A percentile compares a stretch with the other conserved stretches of the same genome.
Conservation (phyloP, 129 eudicot species). For the Ambrosia artemisiifolia region DNA sequence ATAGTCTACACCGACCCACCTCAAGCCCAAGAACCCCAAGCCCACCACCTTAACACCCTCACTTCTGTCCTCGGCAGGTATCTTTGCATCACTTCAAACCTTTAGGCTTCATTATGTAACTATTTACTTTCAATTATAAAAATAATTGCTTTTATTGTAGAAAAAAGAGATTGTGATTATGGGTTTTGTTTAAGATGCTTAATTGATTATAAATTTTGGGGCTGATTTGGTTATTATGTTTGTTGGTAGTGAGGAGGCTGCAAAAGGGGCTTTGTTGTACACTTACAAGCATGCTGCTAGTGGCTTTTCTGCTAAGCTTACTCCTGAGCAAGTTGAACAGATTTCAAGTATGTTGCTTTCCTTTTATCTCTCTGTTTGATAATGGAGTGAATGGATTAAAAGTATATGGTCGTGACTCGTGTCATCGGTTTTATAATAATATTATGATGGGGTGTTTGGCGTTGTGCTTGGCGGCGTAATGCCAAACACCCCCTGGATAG, state of each 20-base stretch:
- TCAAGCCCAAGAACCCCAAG: conserved; percentile 50
- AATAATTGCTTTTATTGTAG: not conserved
- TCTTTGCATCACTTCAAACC: not conserved
- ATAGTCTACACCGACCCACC: conserved; percentile 74
- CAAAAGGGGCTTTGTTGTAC: conserved; percentile 72
- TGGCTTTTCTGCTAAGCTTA: conserved; percentile 90
- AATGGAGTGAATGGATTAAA: not conserved
- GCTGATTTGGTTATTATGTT: not conserved
- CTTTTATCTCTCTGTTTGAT: conserved; percentile 1
- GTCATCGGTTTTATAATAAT: not conserved
- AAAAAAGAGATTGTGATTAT: not conserved
- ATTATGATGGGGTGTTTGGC: not conserved
- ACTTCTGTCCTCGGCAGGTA: conserved; percentile 77
- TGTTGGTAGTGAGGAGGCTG: conserved; percentile 79
- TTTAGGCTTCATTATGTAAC: too few relatives aligned
- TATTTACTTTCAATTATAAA: too few relatives aligned
- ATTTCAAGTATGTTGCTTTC: conserved; percentile 51
- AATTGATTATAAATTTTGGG: not conserved
- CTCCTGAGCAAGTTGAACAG: conserved; percentile 72
- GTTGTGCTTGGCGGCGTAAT: not conserved
- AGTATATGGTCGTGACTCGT: not conserved
- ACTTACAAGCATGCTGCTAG: conserved; percentile 87
- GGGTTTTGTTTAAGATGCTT: not conserved
- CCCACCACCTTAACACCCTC: conserved; percentile 63
- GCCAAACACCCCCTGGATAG: not conserved